A percentile compares a stretch with the other conserved stretches of the same genome.
phyloP scores from a whole-genome alignment of 2,329 filamentous ascomycete species.

The Verruconis gallopava region DNA sequence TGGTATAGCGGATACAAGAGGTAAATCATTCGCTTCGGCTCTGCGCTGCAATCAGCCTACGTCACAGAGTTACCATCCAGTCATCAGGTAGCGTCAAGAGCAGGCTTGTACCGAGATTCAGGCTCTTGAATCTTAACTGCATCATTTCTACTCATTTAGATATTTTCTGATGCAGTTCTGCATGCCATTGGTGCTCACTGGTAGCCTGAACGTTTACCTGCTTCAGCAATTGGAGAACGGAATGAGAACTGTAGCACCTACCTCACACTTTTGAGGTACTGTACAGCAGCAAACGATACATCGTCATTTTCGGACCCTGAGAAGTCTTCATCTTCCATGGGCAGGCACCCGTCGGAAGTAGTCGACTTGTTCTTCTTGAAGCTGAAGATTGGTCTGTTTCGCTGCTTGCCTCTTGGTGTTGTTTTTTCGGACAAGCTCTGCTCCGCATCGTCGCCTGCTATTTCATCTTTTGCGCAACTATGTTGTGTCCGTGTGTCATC shows the following conservation, averaged over 20 bases:
- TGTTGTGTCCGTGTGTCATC: slow-evolving; percentile 10
- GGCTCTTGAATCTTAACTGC: neutral
- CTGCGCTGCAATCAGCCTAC: too few relatives aligned
- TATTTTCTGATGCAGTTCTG: too few relatives aligned
- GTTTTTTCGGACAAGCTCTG: slow-evolving; percentile 9
- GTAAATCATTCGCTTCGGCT: slow-evolving; percentile 61
- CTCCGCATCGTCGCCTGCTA: neutral
- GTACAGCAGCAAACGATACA: slow-evolving; percentile 16
- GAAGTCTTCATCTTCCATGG: slow-evolving; percentile 16
- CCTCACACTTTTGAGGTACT: slow-evolving; percentile 24
- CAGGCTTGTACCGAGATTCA: neutral
- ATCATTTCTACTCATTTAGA: too few relatives aligned
- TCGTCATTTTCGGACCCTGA: slow-evolving; percentile 16
- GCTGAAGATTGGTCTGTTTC: too few relatives aligned
- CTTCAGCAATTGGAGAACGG: too few relatives aligned
- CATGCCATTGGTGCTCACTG: too few relatives aligned
- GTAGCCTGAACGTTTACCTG: too few relatives aligned
- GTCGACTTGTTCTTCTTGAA: too few relatives aligned
- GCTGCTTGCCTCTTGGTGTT: slow-evolving; percentile 1
- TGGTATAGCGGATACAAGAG: slow-evolving; percentile 55
- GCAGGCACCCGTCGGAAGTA: slow-evolving; percentile 13
- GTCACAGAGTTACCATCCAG: slow-evolving; percentile 8
- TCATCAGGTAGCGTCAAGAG: slow-evolving; percentile 13
- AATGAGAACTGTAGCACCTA: too few relatives aligned
- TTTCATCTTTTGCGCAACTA: neutral